Evolutionary conservation across 768 basidiomycete genomes (phyloP).

Genomic region (Myochromella boudieri): DNA sequence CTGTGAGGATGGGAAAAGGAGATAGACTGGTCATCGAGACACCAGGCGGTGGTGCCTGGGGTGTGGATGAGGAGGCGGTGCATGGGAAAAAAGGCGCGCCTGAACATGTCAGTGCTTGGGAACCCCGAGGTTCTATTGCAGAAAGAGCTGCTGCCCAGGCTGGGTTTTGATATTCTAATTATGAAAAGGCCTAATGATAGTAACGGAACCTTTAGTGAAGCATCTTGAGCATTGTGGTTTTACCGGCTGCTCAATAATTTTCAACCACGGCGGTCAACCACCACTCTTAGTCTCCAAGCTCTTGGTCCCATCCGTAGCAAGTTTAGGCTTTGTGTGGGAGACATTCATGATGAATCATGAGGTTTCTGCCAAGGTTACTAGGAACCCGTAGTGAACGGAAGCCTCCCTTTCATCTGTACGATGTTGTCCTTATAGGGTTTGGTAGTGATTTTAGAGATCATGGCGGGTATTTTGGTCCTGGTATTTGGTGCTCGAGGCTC

Average conservation of each 20-base stretch:
- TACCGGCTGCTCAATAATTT: neutral
- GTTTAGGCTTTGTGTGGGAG: too few relatives aligned
- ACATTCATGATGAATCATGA: too few relatives aligned
- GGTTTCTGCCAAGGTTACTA: too few relatives aligned
- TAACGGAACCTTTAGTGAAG: neutral
- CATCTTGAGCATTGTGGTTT: neutral
- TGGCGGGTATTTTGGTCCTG: too few relatives aligned
- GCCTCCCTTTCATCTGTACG: too few relatives aligned
- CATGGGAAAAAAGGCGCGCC: constrained; percentile 22
- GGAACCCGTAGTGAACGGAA: too few relatives aligned
- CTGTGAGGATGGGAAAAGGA: constrained; percentile 85
- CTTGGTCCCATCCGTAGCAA: too few relatives aligned
- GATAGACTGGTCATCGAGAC: constrained; percentile 82
- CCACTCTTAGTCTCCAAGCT: too few relatives aligned
- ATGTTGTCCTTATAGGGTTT: too few relatives aligned
- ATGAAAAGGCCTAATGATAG: neutral
- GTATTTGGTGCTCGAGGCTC: too few relatives aligned
- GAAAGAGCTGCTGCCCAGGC: constrained; percentile 65
- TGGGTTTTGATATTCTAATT: constrained; percentile 40
- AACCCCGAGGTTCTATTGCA: constrained; percentile 69
- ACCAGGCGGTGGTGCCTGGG: constrained; percentile 92
- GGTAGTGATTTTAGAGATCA: too few relatives aligned
- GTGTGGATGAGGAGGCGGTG: constrained; percentile 34
- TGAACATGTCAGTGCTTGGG: constrained; percentile 51
- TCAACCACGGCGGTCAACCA: too few relatives aligned